Conservation (phyloP, 352 stramenopile genomes). For the Pythium oligandrum region DNA sequence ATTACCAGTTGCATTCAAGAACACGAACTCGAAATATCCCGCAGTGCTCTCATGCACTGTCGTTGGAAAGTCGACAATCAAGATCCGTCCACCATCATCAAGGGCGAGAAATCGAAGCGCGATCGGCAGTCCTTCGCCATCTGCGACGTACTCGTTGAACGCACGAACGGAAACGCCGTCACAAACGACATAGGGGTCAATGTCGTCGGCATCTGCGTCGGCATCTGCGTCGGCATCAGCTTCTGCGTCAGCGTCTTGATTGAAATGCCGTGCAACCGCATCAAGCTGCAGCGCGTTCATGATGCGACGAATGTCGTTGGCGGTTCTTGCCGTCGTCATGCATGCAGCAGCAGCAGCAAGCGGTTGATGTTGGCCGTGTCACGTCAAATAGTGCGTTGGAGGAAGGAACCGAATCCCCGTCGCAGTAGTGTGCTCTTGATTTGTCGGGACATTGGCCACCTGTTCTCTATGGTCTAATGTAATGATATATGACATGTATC, state of each 20-base stretch:
- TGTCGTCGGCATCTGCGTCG: constrained; percentile 12
- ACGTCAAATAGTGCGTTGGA: too few relatives aligned
- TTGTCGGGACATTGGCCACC: too few relatives aligned
- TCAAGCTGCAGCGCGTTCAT: constrained; percentile 5
- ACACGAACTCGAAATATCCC: constrained; percentile 4
- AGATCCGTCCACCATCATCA: constrained; percentile 11
- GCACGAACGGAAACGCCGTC: constrained; percentile 18
- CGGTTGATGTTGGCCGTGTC: too few relatives aligned
- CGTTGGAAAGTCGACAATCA: constrained; percentile 12
- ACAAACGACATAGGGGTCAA: constrained; percentile 21
- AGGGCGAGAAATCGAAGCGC: constrained; percentile 17
- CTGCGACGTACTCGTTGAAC: constrained; percentile 21
- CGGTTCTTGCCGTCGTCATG: constrained; percentile 12
- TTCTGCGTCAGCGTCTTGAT: constrained; percentile 7
- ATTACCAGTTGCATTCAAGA: constrained; percentile 14
- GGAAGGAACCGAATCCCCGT: too few relatives aligned
- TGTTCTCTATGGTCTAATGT: too few relatives aligned
- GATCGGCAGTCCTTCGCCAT: constrained; percentile 16
- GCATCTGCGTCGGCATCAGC: too few relatives aligned
- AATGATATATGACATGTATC: too few relatives aligned
- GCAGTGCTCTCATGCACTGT: constrained; percentile 14
- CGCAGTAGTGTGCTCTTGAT: too few relatives aligned
- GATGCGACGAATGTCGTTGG: constrained; percentile 4
- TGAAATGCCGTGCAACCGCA: constrained; percentile 1
- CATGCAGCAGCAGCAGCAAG: constrained; percentile 3